These are phyloP conservation scores for Termitomyces sp. DNA, from an alignment of 768 basidiomycete species.

Conservation along the genomic window DNA sequence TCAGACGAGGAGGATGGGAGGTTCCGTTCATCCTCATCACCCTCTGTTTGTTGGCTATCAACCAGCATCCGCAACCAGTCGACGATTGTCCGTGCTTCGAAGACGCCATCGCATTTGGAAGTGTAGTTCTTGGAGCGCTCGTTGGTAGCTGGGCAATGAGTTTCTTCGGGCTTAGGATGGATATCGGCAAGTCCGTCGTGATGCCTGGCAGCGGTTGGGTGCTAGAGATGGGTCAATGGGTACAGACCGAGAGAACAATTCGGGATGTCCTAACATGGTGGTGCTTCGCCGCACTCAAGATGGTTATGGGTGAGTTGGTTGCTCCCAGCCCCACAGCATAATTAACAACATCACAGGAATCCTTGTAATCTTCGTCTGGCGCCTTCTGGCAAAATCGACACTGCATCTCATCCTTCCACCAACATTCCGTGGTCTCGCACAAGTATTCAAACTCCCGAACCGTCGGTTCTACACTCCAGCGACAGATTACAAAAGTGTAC, in stretches of 20 bases:
- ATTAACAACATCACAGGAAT: constrained; percentile 45
- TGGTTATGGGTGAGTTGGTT: constrained; percentile 33
- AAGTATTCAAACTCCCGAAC: constrained; percentile 67
- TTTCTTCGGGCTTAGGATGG: constrained; percentile 34
- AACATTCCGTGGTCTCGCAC: constrained; percentile 70
- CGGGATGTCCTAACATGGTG: constrained; percentile 41
- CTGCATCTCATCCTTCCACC: constrained; percentile 78
- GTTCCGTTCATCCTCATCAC: constrained; percentile 61
- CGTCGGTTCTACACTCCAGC: constrained; percentile 89
- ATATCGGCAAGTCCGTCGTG: constrained; percentile 19
- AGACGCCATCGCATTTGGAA: constrained; percentile 91
- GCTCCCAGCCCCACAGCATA: neutral
- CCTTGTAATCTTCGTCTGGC: constrained; percentile 79
- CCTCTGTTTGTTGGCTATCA: constrained; percentile 68
- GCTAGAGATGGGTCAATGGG: constrained; percentile 26
- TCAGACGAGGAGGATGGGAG: constrained; percentile 35
- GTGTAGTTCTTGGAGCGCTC: constrained; percentile 72
- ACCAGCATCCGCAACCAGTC: constrained; percentile 89
- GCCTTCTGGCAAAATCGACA: constrained; percentile 75
- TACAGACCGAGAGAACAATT: constrained; percentile 30
- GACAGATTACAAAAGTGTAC: constrained; percentile 77
- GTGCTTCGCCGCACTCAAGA: constrained; percentile 40
- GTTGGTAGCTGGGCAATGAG: constrained; percentile 63
- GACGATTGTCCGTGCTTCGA: constrained; percentile 99
- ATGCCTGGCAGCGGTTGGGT: constrained; percentile 59